Conservation (phyloP, 345 rosid genomes). For the Schrenkiella parvula region DNA sequence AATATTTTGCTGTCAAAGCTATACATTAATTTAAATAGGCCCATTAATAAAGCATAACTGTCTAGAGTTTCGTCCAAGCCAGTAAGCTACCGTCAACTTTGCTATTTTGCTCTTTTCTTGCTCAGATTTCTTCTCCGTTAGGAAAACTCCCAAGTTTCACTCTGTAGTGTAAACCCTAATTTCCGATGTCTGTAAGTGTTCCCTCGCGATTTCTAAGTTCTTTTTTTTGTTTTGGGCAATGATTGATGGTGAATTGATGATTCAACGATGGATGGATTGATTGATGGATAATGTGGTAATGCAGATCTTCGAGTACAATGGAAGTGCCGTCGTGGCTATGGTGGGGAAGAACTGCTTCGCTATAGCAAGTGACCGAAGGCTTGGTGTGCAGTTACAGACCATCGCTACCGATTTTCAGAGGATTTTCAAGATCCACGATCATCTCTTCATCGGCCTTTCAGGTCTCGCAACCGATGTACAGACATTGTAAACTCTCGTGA, state of each 20-base stretch:
- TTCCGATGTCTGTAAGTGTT: slow-evolving; percentile 51
- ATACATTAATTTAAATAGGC: background rate
- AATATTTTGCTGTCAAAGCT: background rate
- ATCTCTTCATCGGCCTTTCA: slow-evolving; percentile 76
- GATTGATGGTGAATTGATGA: background rate
- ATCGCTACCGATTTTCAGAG: slow-evolving; percentile 90
- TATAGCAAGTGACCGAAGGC: slow-evolving; percentile 90
- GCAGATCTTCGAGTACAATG: slow-evolving; percentile 96
- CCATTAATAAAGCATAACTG: slow-evolving; percentile 1
- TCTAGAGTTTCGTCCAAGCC: slow-evolving; percentile 38
- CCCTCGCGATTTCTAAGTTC: background rate
- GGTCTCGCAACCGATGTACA: slow-evolving; percentile 93
- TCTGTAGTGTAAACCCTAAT: slow-evolving; percentile 17
- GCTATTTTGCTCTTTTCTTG: background rate
- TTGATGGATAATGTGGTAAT: background rate
- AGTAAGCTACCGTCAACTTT: slow-evolving; percentile 12
- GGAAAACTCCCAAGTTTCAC: slow-evolving; percentile 5
- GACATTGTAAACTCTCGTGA: slow-evolving; percentile 48
- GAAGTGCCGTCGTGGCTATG: slow-evolving; percentile 95
- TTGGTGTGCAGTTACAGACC: slow-evolving; percentile 89
- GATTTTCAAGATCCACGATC: slow-evolving; percentile 74
- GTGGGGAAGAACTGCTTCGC: slow-evolving; percentile 98
- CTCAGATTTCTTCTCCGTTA: slow-evolving; percentile 25
- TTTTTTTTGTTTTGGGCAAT: background rate
- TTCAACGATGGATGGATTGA: background rate